A percentile compares a stretch with the other conserved stretches of the same genome.
phyloP scores from a whole-genome alignment of 768 basidiomycete species.

The Erythrobasidium yunnanense region DNA sequence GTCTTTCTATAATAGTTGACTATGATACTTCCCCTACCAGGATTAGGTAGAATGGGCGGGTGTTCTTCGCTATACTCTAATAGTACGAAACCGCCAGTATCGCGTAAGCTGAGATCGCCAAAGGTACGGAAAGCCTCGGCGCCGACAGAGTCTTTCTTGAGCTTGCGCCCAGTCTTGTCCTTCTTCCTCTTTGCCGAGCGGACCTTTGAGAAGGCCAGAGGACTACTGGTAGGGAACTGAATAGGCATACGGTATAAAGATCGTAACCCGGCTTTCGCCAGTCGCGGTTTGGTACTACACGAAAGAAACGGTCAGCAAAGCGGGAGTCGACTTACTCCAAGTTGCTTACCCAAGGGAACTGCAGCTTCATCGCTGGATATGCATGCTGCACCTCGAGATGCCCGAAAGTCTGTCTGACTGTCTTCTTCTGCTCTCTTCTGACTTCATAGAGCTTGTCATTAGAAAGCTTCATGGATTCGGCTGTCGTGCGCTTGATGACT shows the following conservation, averaged over 20 bases:
- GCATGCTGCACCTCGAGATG: constrained; percentile 92
- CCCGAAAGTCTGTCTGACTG: constrained; percentile 92
- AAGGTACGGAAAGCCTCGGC: constrained; percentile 66
- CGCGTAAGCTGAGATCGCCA: constrained; percentile 74
- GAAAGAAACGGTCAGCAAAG: no score
- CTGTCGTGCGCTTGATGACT: not conserved
- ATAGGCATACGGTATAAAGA: constrained; percentile 90
- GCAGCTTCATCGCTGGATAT: constrained; percentile 84
- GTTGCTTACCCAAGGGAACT: constrained; percentile 89
- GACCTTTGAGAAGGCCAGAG: constrained; percentile 78
- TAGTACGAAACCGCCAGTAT: constrained; percentile 84
- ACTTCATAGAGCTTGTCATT: constrained; percentile 95
- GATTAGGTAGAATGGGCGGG: constrained; percentile 86
- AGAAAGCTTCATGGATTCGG: constrained; percentile 90
- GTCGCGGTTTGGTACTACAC: constrained; percentile 82
- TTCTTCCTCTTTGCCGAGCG: constrained; percentile 92
- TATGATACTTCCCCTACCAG: constrained; percentile 92
- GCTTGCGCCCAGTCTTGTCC: constrained; percentile 77
- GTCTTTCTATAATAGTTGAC: constrained; percentile 99
- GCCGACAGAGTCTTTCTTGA: constrained; percentile 52
- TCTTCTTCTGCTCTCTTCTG: constrained; percentile 73
- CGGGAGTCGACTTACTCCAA: no score
- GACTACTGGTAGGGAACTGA: constrained; percentile 85
- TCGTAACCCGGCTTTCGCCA: constrained; percentile 84
- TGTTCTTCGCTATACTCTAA: constrained; percentile 99